Evolutionary conservation across 495 filamentous ascomycete species (phyloP).

Genomic region (Talaromyces borbonicus): DNA sequence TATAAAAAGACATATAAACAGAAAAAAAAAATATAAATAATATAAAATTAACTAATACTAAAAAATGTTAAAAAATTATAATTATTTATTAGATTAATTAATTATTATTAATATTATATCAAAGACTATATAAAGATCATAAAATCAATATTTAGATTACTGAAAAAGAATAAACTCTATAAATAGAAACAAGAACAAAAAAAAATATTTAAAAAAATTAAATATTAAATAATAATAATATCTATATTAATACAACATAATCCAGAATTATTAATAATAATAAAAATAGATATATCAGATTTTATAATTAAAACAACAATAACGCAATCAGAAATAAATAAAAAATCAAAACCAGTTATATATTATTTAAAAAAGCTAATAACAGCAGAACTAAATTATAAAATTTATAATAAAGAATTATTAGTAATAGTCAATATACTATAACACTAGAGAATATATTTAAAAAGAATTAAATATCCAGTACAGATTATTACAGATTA

Average conservation of each 20-base stretch:
- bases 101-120: too few species aligned
- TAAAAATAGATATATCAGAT: slow-evolving; percentile 14
- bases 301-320: slow-evolving; percentile 9
- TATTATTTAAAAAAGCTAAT: slow-evolving; percentile 5
- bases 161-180: slow-evolving; percentile 5
- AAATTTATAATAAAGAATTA: background rate
- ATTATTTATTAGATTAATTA: slow-evolving; percentile 19
- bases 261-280: too few species aligned
- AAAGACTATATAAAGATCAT: too few species aligned
- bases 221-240: too few species aligned
- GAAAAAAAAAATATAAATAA: slow-evolving; percentile 13
- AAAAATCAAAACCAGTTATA: slow-evolving; percentile 7
- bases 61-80: slow-evolving; percentile 13
- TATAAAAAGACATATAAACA: slow-evolving; percentile 11
- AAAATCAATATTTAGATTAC: too few species aligned
- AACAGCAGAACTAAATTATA: background rate
- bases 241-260: too few species aligned
- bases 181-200: too few species aligned
- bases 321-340: slow-evolving; percentile 5
- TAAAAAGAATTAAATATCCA: background rate
- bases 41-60: slow-evolving; percentile 15
- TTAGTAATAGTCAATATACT: background rate
- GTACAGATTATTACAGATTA: background rate
- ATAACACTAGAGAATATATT: background rate
- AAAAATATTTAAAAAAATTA: slow-evolving; percentile 8